Evolutionary conservation across 2,329 filamentous ascomycete genomes (phyloP).

Genomic region (Colletotrichum ledebouriae): DNA sequence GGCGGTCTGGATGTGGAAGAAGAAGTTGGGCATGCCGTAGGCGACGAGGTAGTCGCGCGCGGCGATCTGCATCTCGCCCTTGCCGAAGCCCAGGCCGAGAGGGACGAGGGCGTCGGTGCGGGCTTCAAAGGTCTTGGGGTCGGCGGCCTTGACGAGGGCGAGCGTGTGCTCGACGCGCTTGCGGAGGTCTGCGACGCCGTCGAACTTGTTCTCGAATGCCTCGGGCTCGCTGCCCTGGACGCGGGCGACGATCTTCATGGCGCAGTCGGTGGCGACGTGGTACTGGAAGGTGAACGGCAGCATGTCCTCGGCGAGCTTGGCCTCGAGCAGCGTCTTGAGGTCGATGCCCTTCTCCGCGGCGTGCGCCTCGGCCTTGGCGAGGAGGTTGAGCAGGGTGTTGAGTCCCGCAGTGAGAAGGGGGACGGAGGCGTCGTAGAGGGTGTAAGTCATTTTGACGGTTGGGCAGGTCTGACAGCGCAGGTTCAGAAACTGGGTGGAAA

Average conservation of each 20-base stretch:
- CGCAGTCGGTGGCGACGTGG: slow-evolving; percentile 48
- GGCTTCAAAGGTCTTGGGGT: slow-evolving; percentile 45
- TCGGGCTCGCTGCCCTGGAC: slow-evolving; percentile 50
- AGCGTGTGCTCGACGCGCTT: slow-evolving; percentile 50
- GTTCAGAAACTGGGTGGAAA: not conserved
- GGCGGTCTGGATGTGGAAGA: slow-evolving; percentile 69
- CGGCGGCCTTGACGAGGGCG: slow-evolving; percentile 49
- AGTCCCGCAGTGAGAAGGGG: slow-evolving; percentile 37
- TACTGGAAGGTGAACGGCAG: slow-evolving; percentile 58
- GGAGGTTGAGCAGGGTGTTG: slow-evolving; percentile 34
- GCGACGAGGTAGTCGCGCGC: slow-evolving; percentile 58
- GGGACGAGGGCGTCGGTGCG: slow-evolving; percentile 45
- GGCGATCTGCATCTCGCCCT: slow-evolving; percentile 46
- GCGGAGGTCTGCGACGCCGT: slow-evolving; percentile 52
- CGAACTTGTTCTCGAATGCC: slow-evolving; percentile 46
- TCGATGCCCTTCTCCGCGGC: slow-evolving; percentile 34
- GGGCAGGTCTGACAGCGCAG: accelerated
- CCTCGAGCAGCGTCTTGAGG: slow-evolving; percentile 25
- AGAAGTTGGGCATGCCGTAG: slow-evolving; percentile 69
- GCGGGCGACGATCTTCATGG: slow-evolving; percentile 52
- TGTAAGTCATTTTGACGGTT: slow-evolving; percentile 35
- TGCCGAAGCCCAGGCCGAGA: slow-evolving; percentile 44
- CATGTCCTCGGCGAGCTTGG: slow-evolving; percentile 57
- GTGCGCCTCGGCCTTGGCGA: slow-evolving; percentile 35
- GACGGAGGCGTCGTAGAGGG: slow-evolving; percentile 34